Base-by-base conservation (phyloP, 495 filamentous ascomycete genomes). In the Annulohypoxylon nitens region DNA sequence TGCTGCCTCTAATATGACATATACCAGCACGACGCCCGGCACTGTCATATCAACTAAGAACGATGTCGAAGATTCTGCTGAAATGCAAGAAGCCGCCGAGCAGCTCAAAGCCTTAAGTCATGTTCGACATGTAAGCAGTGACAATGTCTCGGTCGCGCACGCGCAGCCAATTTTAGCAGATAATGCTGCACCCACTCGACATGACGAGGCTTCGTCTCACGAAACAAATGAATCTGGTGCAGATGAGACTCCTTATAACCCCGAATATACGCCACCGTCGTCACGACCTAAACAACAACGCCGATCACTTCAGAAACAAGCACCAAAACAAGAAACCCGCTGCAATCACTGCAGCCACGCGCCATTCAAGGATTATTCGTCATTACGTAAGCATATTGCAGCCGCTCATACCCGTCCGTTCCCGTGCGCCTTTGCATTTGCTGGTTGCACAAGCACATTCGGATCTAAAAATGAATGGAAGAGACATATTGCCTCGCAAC, bases 401-500 rank as follows among this genome's bases (percentile, higher is more conserved):
- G 87, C 87, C 14, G 86, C 88, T 30, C 85, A 90, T 61, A 88
- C 86, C 1, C 88, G 93, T 7, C 90, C 91, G 0, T 99, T 97
- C 76, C 86, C 89, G 9, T 99, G 96, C 79, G 92, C 91, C 43
- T 96, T 98, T 78, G 86, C 88, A 11, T 90, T 88, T 61, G 97
- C 95, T 67, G 92, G 91, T n/a, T 99, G 96, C 78, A 78, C 78
- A 6, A 93, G 92, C 73, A 94, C 89, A 0, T 98, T 99, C 76
- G 90, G 90, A 9, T 94, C 92, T 39, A 98, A 98, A 78, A 98
- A 98, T 75, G 96, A 99, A 78, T 99, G 95, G 95, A 86, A 98
- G 79, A 90, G 96, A 0, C 96, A 99, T 80, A 91, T 98, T 69
- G 87, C 88, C 30, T 95, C 93, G 2, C 93, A 97, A 74, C 96